A percentile compares a stretch with the other conserved stretches of the same genome.
phyloP scores from a whole-genome alignment of 78 protist genomes.

The Dictyostelium purpureum region DNA sequence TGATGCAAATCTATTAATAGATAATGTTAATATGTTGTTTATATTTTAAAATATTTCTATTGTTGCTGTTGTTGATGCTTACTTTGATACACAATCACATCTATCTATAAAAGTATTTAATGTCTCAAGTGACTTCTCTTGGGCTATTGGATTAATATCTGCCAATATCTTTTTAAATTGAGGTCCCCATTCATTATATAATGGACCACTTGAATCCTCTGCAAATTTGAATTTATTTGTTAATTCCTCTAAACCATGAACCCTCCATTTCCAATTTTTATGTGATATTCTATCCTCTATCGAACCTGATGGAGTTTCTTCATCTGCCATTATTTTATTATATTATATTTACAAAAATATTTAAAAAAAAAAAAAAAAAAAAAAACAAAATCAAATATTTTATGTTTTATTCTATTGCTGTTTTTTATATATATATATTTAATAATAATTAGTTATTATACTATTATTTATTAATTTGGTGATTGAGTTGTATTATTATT shows the following conservation, averaged over 20 bases:
- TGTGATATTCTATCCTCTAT: constrained; percentile 67
- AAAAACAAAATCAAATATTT: too few species aligned
- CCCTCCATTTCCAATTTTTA: constrained; percentile 70
- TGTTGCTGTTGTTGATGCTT: too few species aligned
- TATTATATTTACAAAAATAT: not conserved
- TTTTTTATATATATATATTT: not conserved
- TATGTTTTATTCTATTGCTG: not conserved
- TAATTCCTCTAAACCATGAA: constrained; percentile 68
- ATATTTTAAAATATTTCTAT: not conserved
- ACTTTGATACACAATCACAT: constrained; percentile 58
- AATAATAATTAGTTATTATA: not conserved
- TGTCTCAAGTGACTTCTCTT: constrained; percentile 67
- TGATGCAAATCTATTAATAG: constrained; percentile 20
- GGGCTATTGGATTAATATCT: constrained; percentile 72
- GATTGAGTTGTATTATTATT: not conserved
- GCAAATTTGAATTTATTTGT: constrained; percentile 21
- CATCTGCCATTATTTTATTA: constrained; percentile 39
- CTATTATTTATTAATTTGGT: not conserved
- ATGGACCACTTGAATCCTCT: constrained; percentile 31
- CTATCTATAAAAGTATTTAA: constrained; percentile 71
- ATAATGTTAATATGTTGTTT: not conserved
- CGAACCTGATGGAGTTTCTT: constrained; percentile 75
- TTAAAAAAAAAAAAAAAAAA: too few species aligned
- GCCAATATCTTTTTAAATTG: constrained; percentile 38
- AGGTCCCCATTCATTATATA: constrained; percentile 71